Evolutionary conservation across 139 green algal genomes (phyloP).

Genomic region (Tetraselmis chui): DNA sequence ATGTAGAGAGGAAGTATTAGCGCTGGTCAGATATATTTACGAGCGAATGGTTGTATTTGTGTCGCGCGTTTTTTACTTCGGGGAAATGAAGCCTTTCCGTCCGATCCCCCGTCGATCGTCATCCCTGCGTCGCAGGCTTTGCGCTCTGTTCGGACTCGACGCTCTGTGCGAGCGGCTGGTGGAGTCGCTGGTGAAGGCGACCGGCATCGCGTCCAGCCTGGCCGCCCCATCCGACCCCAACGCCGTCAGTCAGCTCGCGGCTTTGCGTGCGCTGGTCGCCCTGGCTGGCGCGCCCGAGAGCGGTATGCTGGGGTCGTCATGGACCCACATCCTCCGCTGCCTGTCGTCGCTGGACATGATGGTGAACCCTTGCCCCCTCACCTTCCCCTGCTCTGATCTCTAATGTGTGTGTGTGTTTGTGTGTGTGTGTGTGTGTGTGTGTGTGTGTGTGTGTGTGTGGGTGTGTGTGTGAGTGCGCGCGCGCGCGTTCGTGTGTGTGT

Average conservation of each 20-base stretch:
- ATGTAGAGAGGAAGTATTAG: no score
- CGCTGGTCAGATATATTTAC: no score
- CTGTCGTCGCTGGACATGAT: constrained; percentile 48
- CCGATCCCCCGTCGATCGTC: not conserved
- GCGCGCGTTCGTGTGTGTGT: no score
- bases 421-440: no score
- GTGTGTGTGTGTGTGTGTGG: no score
- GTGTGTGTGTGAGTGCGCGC: no score
- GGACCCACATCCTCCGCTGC: constrained; percentile 62
- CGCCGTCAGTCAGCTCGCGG: constrained; percentile 50
- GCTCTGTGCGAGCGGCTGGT: constrained; percentile 44
- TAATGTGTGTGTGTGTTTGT: no score
- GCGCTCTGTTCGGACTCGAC: constrained; percentile 57
- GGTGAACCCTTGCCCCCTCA: not conserved
- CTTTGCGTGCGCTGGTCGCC: constrained; percentile 50
- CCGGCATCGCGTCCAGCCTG: constrained; percentile 3
- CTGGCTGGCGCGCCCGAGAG: constrained; percentile 48
- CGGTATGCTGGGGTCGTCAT: constrained; percentile 59
- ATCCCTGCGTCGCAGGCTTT: constrained; percentile 24
- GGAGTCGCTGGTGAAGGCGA: constrained; percentile 31
- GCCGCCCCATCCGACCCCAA: constrained; percentile 5
- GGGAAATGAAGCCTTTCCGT: no score
- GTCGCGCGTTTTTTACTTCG: no score
- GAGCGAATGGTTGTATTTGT: no score
- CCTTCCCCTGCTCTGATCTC: no score